Evolutionary conservation across 306 rosid species (phyloP).

Genomic region (Potentilla sterilis): DNA sequence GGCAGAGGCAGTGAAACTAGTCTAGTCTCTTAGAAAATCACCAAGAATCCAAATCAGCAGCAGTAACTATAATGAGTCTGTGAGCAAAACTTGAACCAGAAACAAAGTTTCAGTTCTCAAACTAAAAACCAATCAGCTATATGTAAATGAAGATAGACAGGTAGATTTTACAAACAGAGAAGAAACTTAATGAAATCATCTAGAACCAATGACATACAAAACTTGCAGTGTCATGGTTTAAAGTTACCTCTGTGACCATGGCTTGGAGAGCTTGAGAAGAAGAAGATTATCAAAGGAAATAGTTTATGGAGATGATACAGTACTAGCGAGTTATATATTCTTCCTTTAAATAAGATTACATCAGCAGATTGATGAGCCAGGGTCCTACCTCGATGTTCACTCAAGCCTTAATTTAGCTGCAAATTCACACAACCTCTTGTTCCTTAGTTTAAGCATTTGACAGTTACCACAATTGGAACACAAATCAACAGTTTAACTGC

Average conservation of each 20-base stretch:
- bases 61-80: background rate
- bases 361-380: constrained; percentile 25
- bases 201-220: background rate
- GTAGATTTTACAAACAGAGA: constrained; percentile 18
- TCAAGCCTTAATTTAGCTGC: constrained; percentile 6
- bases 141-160: background rate
- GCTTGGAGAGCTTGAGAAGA: constrained; percentile 31
- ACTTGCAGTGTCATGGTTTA: background rate
- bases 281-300: constrained; percentile 38
- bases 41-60: constrained; percentile 10
- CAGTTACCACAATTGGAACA: background rate
- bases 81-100: constrained; percentile 9
- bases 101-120: constrained; percentile 20
- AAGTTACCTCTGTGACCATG: constrained; percentile 58
- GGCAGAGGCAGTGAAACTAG: constrained; percentile 2
- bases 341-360: constrained; percentile 40
- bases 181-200: background rate
- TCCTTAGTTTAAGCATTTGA: constrained; percentile 10
- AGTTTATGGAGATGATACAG: background rate
- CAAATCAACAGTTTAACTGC: constrained; percentile 22
- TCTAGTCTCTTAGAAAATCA: background rate
- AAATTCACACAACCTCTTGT: constrained; percentile 10
- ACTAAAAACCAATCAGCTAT: constrained; percentile 5
- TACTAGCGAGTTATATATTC: constrained; percentile 21
- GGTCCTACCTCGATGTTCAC: constrained; percentile 55